Conservation (phyloP, 1,139 yeast species). For the Pneumocystis jirovecii region DNA sequence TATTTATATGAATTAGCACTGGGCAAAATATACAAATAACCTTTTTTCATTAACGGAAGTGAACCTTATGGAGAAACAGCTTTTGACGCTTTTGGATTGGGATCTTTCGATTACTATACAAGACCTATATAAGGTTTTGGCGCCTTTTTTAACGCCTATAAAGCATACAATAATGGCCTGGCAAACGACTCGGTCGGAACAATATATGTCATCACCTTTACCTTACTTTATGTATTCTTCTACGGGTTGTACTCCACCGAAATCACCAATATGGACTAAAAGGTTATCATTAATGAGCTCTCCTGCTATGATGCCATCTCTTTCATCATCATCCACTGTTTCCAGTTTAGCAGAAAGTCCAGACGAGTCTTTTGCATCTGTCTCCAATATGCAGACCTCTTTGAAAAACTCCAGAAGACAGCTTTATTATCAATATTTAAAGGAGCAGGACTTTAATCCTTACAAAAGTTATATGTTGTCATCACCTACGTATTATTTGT, state of each 20-base stretch:
- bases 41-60: slow-evolving; percentile 62
- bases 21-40: slow-evolving; percentile 86
- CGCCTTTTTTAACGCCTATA: slow-evolving; percentile 63
- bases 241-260: not conserved
- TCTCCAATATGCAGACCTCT: not conserved
- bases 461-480: not conserved
- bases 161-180: not conserved
- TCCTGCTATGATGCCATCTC: slow-evolving; percentile 9
- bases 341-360: slow-evolving; percentile 7
- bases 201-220: not conserved
- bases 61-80: slow-evolving; percentile 80
- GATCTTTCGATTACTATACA: slow-evolving; percentile 50
- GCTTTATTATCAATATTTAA: not conserved
- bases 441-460: not conserved
- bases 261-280: not conserved
- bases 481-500: slow-evolving; percentile 2
- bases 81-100: slow-evolving; percentile 73
- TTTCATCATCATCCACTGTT: slow-evolving; percentile 8
- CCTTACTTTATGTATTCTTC: not conserved
- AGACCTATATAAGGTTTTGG: slow-evolving; percentile 54
- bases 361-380: not conserved
- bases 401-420: not conserved
- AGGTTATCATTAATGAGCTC: not conserved
- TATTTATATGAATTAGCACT: slow-evolving; percentile 32
- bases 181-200: not conserved